Percentiles rank a stretch among this genome's conserved stretches.
Evolutionary conservation across 345 rosid genomes (phyloP).

Genomic region (Arabis alpina): DNA sequence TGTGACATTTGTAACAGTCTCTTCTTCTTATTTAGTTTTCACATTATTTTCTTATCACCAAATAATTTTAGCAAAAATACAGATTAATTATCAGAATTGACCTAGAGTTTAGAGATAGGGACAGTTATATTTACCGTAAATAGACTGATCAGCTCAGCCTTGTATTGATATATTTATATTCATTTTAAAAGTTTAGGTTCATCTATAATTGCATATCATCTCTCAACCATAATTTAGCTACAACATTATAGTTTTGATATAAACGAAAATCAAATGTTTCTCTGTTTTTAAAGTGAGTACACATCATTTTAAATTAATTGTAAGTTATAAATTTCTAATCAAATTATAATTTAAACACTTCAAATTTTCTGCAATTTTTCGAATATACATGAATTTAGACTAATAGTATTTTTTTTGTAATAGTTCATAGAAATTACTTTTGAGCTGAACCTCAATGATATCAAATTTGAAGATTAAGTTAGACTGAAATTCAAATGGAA

Average conservation of each 20-base stretch:
- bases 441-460: slow-evolving; percentile 1
- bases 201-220: too few species aligned
- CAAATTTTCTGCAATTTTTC: too few species aligned
- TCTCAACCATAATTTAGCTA: too few species aligned
- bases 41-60: slow-evolving; percentile 19
- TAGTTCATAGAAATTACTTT: too few species aligned
- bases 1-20: slow-evolving; percentile 48
- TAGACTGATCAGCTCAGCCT: neutral
- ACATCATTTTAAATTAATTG: too few species aligned
- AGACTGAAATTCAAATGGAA: neutral
- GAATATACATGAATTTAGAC: neutral
- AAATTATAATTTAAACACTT: too few species aligned
- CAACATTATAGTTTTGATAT: too few species aligned
- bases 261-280: too few species aligned
- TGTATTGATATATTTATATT: neutral
- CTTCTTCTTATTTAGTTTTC: slow-evolving; percentile 26
- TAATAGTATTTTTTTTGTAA: neutral
- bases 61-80: neutral
- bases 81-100: neutral
- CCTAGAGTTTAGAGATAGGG: neutral
- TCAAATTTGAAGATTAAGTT: neutral
- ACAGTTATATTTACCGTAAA: neutral
- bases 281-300: too few species aligned
- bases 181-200: too few species aligned
- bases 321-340: too few species aligned